phyloP scores from a whole-genome alignment of 331 rosid species.

The Rhamnella rubrinervis region DNA sequence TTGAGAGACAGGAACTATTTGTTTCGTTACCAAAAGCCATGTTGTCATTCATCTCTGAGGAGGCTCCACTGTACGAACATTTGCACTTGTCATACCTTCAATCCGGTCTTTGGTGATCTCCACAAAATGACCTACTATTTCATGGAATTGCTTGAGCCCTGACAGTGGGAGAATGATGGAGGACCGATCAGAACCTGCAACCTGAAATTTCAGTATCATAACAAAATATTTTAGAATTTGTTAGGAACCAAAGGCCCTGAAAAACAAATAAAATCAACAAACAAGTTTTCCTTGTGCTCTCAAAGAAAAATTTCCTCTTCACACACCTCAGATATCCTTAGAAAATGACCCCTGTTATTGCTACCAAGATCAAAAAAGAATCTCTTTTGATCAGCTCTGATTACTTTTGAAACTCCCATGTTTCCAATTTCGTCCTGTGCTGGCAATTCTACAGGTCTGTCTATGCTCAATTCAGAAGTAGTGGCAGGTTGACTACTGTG shows the following conservation, averaged over 20 bases:
- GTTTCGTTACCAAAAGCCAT: constrained; percentile 38
- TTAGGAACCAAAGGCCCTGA: background rate
- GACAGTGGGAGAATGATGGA: constrained; percentile 98
- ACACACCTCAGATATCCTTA: constrained; percentile 96
- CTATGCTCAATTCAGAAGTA: constrained; percentile 80
- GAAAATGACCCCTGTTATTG: constrained; percentile 97
- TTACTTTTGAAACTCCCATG: constrained; percentile 91
- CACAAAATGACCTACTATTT: constrained; percentile 96
- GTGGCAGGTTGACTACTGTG: constrained; percentile 81
- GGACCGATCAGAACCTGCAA: constrained; percentile 97
- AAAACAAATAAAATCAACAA: constrained; percentile 11
- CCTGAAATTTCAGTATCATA: constrained; percentile 53
- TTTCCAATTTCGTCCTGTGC: constrained; percentile 85
- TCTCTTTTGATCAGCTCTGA: constrained; percentile 94
- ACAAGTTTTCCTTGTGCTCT: constrained; percentile 23
- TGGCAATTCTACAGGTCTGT: constrained; percentile 79
- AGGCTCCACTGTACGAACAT: constrained; percentile 92
- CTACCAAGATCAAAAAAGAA: constrained; percentile 97
- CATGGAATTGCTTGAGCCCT: constrained; percentile 96
- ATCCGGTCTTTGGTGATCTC: constrained; percentile 95
- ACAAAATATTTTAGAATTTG: background rate
- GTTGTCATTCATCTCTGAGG: constrained; percentile 74
- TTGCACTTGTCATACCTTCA: constrained; percentile 90
- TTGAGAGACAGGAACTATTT: constrained; percentile 39
- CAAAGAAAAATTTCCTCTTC: constrained; percentile 13